Percentiles rank a stretch among this genome's conserved stretches.
Evolutionary conservation across 305 asterid species (phyloP).

Genomic region (Fraxinus dipetala): DNA sequence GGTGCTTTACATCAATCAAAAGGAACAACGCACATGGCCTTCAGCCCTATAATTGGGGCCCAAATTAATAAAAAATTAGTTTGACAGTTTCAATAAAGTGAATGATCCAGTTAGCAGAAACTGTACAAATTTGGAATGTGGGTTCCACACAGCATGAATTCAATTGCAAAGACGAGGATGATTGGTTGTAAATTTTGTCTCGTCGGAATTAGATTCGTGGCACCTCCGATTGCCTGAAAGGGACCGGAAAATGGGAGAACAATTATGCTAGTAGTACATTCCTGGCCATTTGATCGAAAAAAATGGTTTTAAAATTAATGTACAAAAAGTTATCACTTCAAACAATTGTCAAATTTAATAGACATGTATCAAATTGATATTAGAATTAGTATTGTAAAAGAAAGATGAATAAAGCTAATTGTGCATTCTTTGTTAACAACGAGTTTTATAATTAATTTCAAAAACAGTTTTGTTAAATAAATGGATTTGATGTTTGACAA

Average conservation of each 20-base stretch:
- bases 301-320: too few species aligned
- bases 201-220: not conserved
- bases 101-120: not conserved
- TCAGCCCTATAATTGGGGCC: not conserved
- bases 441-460: too few species aligned
- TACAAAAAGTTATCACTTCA: too few species aligned
- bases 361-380: too few species aligned
- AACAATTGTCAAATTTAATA: too few species aligned
- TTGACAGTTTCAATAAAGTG: not conserved
- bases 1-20: slow-evolving; percentile 30
- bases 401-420: too few species aligned
- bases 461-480: too few species aligned
- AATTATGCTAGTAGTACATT: too few species aligned
- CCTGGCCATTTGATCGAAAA: too few species aligned
- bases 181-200: not conserved
- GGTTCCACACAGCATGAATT: not conserved
- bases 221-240: not conserved
- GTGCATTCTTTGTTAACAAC: too few species aligned
- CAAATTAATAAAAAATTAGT: not conserved
- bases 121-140: not conserved
- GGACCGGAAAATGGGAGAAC: too few species aligned
- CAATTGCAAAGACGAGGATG: not conserved
- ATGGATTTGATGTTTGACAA: too few species aligned
- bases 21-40: not conserved
- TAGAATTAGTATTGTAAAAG: not conserved